Percentiles rank a stretch among this genome's conserved stretches.
Evolutionary conservation across 768 basidiomycete species (phyloP).

Genomic region (Grammothele lineata): DNA sequence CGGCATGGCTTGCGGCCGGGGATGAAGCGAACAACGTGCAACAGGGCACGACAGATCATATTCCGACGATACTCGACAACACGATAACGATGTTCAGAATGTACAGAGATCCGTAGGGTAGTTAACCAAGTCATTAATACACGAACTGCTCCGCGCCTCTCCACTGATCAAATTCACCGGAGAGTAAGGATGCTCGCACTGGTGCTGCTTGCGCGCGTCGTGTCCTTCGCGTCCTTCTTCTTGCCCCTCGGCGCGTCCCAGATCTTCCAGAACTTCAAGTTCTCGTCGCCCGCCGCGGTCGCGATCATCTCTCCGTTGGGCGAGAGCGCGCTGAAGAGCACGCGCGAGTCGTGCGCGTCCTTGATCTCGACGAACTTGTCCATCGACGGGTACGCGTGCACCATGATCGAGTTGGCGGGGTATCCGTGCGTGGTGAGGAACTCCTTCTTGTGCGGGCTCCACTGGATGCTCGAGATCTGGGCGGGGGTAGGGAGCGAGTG

Average conservation of each 20-base stretch:
- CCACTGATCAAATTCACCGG: not conserved
- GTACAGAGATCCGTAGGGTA: too few species aligned
- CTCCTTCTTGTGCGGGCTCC: slow-evolving; percentile 85
- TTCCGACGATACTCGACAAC: too few species aligned
- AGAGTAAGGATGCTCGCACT: not conserved
- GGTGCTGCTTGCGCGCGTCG: not conserved
- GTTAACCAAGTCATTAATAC: too few species aligned
- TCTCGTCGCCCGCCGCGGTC: slow-evolving; percentile 93
- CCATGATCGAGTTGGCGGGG: slow-evolving; percentile 79
- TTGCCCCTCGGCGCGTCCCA: slow-evolving; percentile 63
- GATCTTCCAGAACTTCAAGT: slow-evolving; percentile 92
- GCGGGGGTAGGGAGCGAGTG: slow-evolving; percentile 84
- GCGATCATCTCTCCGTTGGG: slow-evolving; percentile 90
- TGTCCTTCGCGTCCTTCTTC: slow-evolving; percentile 42
- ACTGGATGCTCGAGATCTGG: slow-evolving; percentile 90
- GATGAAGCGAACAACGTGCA: too few species aligned
- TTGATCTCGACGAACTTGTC: slow-evolving; percentile 80
- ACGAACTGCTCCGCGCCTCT: too few species aligned
- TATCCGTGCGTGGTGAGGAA: slow-evolving; percentile 91
- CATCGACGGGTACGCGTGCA: slow-evolving; percentile 84
- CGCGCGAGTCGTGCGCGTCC: slow-evolving; percentile 90
- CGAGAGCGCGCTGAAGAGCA: slow-evolving; percentile 79
- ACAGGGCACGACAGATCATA: too few species aligned
- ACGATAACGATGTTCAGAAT: not conserved
- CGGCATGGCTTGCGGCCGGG: too few species aligned